phyloP scores from a whole-genome alignment of 306 rosid genomes.

The Sicyos baderoa region DNA sequence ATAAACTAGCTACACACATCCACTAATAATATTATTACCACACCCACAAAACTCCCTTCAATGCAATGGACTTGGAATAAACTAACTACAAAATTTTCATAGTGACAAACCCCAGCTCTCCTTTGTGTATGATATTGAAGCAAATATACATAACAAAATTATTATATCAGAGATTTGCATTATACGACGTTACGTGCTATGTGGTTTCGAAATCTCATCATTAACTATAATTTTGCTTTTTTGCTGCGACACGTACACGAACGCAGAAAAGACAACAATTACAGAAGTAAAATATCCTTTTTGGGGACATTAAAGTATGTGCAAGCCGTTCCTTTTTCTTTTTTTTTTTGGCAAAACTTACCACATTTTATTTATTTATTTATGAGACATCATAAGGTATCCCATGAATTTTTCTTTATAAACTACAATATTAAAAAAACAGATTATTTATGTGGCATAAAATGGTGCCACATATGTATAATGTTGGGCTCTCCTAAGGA shows the following conservation, averaged over 20 bases:
- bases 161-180: background rate
- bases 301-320: constrained; percentile 15
- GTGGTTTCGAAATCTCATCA: constrained; percentile 21
- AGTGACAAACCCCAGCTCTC: background rate
- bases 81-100: background rate
- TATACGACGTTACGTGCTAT: constrained; percentile 15
- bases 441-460: too few relatives aligned
- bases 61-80: too few relatives aligned
- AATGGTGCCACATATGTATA: too few relatives aligned
- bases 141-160: constrained; percentile 9
- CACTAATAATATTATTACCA: background rate
- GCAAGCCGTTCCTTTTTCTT: too few relatives aligned
- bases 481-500: too few relatives aligned
- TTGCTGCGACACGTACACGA: constrained; percentile 13
- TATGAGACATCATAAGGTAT: too few relatives aligned
- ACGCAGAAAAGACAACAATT: constrained; percentile 1
- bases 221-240: constrained; percentile 5
- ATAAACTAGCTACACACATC: background rate
- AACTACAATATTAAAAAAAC: too few relatives aligned
- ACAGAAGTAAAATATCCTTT: background rate
- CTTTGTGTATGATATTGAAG: background rate
- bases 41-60: background rate
- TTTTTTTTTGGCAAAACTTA: too few relatives aligned
- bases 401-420: too few relatives aligned
- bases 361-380: too few relatives aligned